phyloP scores from a whole-genome alignment of 176 grass and related monocot genomes.

The Aegilops longissima region DNA sequence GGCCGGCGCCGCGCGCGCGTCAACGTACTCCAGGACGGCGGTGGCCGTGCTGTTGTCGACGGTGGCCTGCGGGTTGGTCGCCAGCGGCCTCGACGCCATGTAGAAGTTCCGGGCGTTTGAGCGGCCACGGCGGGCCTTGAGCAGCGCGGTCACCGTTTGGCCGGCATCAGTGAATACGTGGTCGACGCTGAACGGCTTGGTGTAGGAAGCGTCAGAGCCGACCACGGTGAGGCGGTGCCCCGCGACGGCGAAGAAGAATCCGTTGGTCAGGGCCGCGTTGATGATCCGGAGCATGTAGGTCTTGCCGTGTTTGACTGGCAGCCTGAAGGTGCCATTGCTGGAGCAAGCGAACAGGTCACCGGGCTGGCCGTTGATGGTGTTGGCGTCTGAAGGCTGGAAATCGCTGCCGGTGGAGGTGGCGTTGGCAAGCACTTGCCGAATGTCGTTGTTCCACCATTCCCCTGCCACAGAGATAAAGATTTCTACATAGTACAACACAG shows the following conservation, averaged over 20 bases:
- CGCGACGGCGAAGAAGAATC: constrained; percentile 51
- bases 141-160: constrained; percentile 39
- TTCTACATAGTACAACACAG: not conserved
- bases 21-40: constrained; percentile 24
- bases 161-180: constrained; percentile 31
- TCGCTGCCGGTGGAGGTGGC: constrained; percentile 17
- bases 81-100: constrained; percentile 30
- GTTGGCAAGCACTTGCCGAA: not conserved
- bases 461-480: not conserved
- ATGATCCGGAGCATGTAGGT: constrained; percentile 61
- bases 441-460: constrained; percentile 42
- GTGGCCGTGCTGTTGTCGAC: constrained; percentile 23
- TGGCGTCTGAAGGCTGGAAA: constrained; percentile 17
- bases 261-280: constrained; percentile 56
- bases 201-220: constrained; percentile 49
- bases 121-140: not conserved
- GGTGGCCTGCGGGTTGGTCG: fast-evolving
- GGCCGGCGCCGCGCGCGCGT: not conserved
- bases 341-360: constrained; percentile 23
- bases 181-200: constrained; percentile 32
- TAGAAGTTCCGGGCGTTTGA: constrained; percentile 17
- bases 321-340: constrained; percentile 1
- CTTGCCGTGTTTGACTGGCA: constrained; percentile 46
- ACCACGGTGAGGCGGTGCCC: constrained; percentile 60
- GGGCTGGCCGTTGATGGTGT: constrained; percentile 65